Conservation (phyloP, 208 protist species). For the Crithidia sp. region DNA sequence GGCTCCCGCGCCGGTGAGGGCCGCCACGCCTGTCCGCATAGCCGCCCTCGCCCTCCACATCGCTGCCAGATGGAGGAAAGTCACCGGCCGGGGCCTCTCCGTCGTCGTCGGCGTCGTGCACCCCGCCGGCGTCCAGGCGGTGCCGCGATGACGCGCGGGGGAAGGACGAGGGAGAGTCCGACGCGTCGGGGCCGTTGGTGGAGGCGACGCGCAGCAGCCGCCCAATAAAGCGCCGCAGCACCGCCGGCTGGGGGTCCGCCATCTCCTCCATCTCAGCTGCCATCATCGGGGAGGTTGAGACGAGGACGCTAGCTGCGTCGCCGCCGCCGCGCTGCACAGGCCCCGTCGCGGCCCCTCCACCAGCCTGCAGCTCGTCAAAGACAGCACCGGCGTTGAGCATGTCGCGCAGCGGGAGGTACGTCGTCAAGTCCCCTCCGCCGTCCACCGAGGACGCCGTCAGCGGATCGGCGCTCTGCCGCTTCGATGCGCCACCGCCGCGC, state of each 20-base stretch:
- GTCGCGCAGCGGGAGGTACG: slow-evolving; percentile 23
- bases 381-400: slow-evolving; percentile 14
- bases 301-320: background rate
- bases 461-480: background rate
- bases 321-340: background rate
- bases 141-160: slow-evolving; percentile 11
- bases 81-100: background rate
- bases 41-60: slow-evolving; percentile 4
- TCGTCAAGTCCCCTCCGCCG: slow-evolving; percentile 18
- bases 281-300: background rate
- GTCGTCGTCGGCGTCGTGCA: slow-evolving; percentile 1
- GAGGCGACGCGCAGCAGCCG: slow-evolving; percentile 38
- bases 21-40: background rate
- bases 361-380: slow-evolving; percentile 7
- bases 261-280: slow-evolving; percentile 26
- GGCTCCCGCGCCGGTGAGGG: background rate
- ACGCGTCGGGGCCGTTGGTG: slow-evolving; percentile 3
- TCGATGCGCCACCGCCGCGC: background rate
- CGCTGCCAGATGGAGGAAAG: slow-evolving; percentile 4
- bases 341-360: background rate
- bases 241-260: slow-evolving; percentile 31
- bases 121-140: slow-evolving; percentile 8
- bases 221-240: slow-evolving; percentile 37
- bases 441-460: slow-evolving; percentile 15
- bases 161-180: background rate